phyloP scores from a whole-genome alignment of 2,329 filamentous ascomycete species.

The Dryadomyces quercivorus region DNA sequence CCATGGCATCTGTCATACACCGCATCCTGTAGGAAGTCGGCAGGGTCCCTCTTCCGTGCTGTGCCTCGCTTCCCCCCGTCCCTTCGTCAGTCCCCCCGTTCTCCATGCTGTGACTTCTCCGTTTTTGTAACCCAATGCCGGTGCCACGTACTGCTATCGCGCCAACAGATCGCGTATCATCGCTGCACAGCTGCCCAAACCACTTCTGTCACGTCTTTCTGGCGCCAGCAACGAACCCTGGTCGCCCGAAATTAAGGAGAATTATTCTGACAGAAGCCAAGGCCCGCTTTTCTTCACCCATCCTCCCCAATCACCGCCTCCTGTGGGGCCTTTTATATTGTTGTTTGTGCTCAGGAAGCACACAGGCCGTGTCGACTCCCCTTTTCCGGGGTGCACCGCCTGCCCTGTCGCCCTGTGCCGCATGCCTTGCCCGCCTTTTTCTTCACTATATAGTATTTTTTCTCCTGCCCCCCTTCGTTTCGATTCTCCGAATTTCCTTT shows the following conservation, averaged over 20 bases:
- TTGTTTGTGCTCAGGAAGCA: not conserved
- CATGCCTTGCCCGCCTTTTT: not conserved
- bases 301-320: not conserved
- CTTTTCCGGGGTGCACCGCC: not conserved
- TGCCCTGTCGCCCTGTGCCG: not conserved
- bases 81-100: too few species aligned
- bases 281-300: conserved; percentile 4
- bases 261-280: not conserved
- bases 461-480: not conserved
- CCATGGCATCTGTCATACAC: too few species aligned
- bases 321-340: conserved; percentile 3
- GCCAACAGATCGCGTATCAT: not conserved
- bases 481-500: not conserved
- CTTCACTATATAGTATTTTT: not conserved
- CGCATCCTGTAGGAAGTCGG: too few species aligned
- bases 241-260: conserved; percentile 7
- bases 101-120: too few species aligned
- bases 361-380: not conserved
- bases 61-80: too few species aligned
- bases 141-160: not conserved
- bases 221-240: not conserved
- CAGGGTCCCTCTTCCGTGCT: too few species aligned
- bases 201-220: not conserved
- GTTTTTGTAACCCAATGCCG: not conserved
- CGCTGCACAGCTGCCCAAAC: not conserved